Base-by-base conservation (phyloP, 2,329 filamentous ascomycete species). In the Mycogone perniciosa region DNA sequence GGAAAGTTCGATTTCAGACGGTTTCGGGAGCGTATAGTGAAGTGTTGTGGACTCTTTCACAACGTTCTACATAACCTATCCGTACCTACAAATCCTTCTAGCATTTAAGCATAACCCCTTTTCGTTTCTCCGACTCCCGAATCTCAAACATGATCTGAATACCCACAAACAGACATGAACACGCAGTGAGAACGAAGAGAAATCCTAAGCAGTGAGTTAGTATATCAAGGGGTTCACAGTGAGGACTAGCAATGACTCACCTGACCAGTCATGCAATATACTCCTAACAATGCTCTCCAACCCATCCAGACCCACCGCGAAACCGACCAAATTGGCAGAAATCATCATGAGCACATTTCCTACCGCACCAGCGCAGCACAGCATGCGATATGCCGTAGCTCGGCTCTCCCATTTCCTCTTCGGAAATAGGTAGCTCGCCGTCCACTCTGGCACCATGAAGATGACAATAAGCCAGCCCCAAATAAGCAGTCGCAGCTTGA, bases 381-480 rank as follows among this genome's bases (percentile, higher is more conserved):
- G 64, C 67, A 91, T 79, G 29, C 93, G 81, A 65, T 96, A 96
- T 2, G 79, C 67, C 46, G 82, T 86, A 2, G 88, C 88, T 0
- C 76, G 72, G 26, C 76, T 71, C 60, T 83, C 82, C 83, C 87
- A 97, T 58, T 80, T 82, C 38, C 76, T 76, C 47, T 77, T 65
- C 0, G 92, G 91, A 66, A 99, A 95, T 0, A 91, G 52, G 37
- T 82, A 73, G 0, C 76, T 74, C 0, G 83, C 89, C 6, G 87
- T 71, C 59, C 92, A 81, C 72, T 99, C 93, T 0, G 93, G 93
- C 6, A 96, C 67, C 67, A 99, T 89, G 70, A 99, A 99, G 27
- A 97, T 72, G 0, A 95, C 91, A 56, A 99, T 83, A 37, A 99
- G 77, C 93, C 93, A 99, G 30, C 93, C 92, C 93, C 93, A 99